phyloP scores from a whole-genome alignment of 2,329 filamentous ascomycete species.

The Waltergamsia citrina region DNA sequence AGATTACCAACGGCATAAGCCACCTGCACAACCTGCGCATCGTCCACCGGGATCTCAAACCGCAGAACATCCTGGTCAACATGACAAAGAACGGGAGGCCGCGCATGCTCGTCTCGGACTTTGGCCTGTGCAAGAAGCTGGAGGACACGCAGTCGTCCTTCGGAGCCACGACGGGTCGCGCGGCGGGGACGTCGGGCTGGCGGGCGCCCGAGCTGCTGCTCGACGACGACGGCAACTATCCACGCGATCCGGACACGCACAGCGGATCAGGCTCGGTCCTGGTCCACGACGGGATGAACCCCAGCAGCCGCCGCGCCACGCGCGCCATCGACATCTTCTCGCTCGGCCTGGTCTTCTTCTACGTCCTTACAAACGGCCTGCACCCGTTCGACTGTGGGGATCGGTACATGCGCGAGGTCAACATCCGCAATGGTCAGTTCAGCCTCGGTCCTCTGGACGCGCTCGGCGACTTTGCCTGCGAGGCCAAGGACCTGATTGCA shows the following conservation, averaged over 20 bases:
- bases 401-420: conserved; percentile 91
- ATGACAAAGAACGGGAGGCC: conserved; percentile 61
- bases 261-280: conserved; percentile 53
- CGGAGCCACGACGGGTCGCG: conserved; percentile 86
- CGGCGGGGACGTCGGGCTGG: conserved; percentile 91
- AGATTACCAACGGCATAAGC: conserved; percentile 81
- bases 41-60: conserved; percentile 94
- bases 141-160: conserved; percentile 93
- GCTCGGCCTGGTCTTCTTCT: conserved; percentile 95
- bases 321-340: conserved; percentile 97
- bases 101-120: conserved; percentile 92
- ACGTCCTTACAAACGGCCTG: conserved; percentile 84
- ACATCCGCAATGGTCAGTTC: conserved; percentile 85
- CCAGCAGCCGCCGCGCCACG: conserved; percentile 67
- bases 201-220: conserved; percentile 88
- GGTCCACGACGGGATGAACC: conserved; percentile 46
- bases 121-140: conserved; percentile 94
- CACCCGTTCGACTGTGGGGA: conserved; percentile 95
- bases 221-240: conserved; percentile 40
- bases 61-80: conserved; percentile 89
- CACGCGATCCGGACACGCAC: background rate
- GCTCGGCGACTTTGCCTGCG: conserved; percentile 74
- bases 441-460: conserved; percentile 61
- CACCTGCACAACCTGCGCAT: conserved; percentile 89
- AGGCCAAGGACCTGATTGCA: conserved; percentile 78